Base-by-base conservation (phyloP, 2,329 filamentous ascomycete genomes). In the Aspergillus sp. region DNA sequence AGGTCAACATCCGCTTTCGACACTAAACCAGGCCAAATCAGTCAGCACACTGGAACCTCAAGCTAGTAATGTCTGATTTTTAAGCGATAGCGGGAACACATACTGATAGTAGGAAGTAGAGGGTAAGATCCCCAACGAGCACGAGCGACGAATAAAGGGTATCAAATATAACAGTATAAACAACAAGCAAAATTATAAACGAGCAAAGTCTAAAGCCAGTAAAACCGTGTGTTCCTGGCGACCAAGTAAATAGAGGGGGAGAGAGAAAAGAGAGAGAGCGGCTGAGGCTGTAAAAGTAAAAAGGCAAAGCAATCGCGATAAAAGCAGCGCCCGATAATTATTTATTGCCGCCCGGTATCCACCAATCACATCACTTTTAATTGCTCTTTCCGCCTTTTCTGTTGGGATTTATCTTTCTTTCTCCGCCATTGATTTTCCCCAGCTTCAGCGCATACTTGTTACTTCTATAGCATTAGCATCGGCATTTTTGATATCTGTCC, bases 1-100 rank as follows among this genome's bases (percentile, higher is more conserved):
- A 89, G 85, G 76, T 89, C 85, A 60, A 85, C 73, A 65, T 80
- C 78, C 30, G 63, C 68, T 50, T 63, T 51, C 59, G 71, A 68
- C 77, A 78, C 76, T 78, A 58, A 17, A 56, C 51, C 23, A 53
- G 6, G 17, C 55, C 52, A 45, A 21, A 57, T 38, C 38, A 50
- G 62, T 74, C 62, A 73, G 67, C 60, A 61, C 19, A 13, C 32
- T 10, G 21, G 21, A 49, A 4, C 10, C 32, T 36, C 32, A 15
- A 36, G 32, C 32, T 36, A 59, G 23, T 38, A 36, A 43, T 23
- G 50, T 25, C 32, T 36, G 12, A 13, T 13, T 23, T 43, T n/a
- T 28, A 32, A 8, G 25, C 21, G 5, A 49, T 23, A 39, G 52
- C 57, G 32, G 30, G 53, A 58, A 19, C 56, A 51, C 64, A 61